phyloP scores from a whole-genome alignment of 2,329 filamentous ascomycete genomes.

The Ceratocystis albifundus region DNA sequence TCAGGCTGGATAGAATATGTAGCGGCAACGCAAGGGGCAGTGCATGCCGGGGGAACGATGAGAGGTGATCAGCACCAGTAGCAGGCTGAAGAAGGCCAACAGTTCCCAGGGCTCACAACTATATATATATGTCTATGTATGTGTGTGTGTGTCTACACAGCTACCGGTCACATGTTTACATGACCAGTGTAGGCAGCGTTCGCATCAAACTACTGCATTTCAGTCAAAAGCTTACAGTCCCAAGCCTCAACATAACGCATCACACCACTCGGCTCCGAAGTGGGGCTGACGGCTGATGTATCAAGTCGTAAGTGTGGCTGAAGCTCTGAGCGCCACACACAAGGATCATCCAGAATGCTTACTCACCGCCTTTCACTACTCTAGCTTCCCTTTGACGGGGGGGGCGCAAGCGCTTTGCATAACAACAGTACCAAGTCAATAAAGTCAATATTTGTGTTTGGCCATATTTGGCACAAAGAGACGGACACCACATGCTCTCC shows the following conservation, averaged over 20 bases:
- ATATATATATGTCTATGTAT: no score
- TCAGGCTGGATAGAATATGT: neutral
- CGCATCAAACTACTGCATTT: neutral
- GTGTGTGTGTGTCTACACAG: no score
- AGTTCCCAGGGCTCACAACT: no score
- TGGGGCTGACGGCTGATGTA: neutral
- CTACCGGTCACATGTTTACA: neutral
- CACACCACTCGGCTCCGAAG: neutral
- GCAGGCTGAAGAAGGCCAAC: neutral
- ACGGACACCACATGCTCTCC: neutral
- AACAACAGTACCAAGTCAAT: slow-evolving; percentile 6
- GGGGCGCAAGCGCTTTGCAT: no score
- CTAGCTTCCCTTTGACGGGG: neutral
- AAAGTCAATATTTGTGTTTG: slow-evolving; percentile 9
- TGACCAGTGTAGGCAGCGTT: neutral
- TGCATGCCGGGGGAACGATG: neutral
- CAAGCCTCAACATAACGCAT: neutral
- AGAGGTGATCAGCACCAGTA: neutral
- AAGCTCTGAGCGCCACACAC: neutral
- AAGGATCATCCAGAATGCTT: no score
- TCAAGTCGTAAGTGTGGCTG: neutral
- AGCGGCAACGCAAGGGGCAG: neutral
- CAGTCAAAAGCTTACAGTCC: neutral
- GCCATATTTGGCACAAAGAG: neutral
- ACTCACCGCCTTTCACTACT: slow-evolving; percentile 1